Evolutionary conservation across 2,329 filamentous ascomycete species (phyloP).

Genomic region (Alternaria atra): DNA sequence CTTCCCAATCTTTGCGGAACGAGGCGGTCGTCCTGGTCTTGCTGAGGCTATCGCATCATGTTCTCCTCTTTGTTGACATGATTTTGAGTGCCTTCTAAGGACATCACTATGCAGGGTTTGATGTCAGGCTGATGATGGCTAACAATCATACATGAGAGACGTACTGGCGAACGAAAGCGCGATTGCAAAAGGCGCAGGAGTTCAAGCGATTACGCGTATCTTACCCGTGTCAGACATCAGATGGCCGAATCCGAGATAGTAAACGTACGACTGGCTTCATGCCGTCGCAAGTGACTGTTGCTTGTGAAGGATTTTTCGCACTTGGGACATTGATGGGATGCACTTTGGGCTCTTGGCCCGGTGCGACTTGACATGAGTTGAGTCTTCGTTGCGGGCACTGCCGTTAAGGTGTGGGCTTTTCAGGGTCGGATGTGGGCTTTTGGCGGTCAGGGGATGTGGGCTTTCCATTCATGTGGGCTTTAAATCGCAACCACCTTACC

Average conservation of each 20-base stretch:
- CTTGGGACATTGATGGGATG: background rate
- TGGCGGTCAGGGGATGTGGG: slow-evolving; percentile 6
- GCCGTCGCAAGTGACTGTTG: background rate
- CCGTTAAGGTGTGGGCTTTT: background rate
- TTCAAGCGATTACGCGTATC: background rate
- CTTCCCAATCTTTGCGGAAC: background rate
- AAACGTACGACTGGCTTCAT: background rate
- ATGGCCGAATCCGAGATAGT: background rate
- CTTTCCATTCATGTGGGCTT: slow-evolving; percentile 19
- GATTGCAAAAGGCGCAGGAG: background rate
- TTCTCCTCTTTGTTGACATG: slow-evolving; percentile 7
- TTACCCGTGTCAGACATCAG: background rate
- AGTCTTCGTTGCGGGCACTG: background rate
- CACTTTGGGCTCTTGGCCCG: background rate
- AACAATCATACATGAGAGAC: background rate
- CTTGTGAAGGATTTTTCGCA: background rate
- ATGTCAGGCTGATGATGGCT: background rate
- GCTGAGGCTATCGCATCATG: slow-evolving; percentile 6
- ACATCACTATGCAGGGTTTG: background rate
- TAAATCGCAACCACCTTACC: slow-evolving; percentile 3
- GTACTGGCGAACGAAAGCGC: background rate
- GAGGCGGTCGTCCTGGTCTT: background rate
- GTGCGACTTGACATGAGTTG: background rate
- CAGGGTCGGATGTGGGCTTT: background rate
- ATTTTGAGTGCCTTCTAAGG: slow-evolving; percentile 9